Evolutionary conservation across 2,329 filamentous ascomycete genomes (phyloP), one percentile per base, ranked within the genome.

Genomic region (Phialocephala sp.): DNA sequence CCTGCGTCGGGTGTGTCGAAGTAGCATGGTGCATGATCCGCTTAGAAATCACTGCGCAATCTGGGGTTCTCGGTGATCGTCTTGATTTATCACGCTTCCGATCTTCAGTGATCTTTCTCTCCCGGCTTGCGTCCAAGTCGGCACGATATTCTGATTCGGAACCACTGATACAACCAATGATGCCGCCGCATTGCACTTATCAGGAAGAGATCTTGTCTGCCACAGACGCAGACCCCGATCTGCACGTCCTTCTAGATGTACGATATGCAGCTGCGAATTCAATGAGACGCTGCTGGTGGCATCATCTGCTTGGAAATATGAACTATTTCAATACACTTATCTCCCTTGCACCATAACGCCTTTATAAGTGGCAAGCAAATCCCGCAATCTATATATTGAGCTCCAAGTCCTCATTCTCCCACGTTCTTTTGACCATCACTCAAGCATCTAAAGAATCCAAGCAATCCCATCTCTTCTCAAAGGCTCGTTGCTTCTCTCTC

Each of bases 51-150:
- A 54, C 35, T 12, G 50, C 18, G 18, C 24, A n/a, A 18, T 35
- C 50, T n/a, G 47, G 8, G 24, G 22, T 52, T 18, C 11, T n/a
- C n/a, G n/a, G 27, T 32, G 27, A 32, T 32, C 27, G 50, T 15
- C 43, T 12, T 52, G 47, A 52, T 52, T 52, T 52, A 52, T 52
- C 11, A 52, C 18, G 18, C 15, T 47, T 22, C 43, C 43, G 43
- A 47, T 22, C 20, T 47, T 4, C 20, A 11, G 9, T 2, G 3
- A 47, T 20, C n/a, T 20, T 47, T 47, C 43, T 47, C 43, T 47
- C n/a, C 8, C n/a, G 43, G 3, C 27, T 3, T 32, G 27, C 27
- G 15, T 47, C 43, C 12, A 47, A 47, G 43, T 47, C 43, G 43
- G 43, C 43, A n/a, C 15, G 9, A 22, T 22, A 47, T 47, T n/a